Evolutionary conservation across 176 grass and related monocot species (phyloP).

Genomic region (sorghum (Sorghum bicolor)): DNA sequence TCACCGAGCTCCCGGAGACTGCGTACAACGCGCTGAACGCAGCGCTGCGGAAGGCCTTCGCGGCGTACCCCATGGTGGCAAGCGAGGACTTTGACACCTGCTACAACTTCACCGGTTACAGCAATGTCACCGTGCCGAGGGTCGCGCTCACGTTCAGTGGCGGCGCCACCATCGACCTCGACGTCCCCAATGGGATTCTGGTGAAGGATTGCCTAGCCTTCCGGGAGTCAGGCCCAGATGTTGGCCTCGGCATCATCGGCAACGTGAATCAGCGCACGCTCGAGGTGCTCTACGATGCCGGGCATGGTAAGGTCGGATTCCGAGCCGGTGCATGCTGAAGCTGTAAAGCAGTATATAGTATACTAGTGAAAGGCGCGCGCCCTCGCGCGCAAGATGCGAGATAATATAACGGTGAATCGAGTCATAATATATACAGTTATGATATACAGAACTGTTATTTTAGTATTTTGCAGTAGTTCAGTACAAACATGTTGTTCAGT

Average conservation of each 20-base stretch:
- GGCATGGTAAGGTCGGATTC: no score
- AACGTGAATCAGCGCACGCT: constrained; percentile 56
- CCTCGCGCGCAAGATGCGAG: no score
- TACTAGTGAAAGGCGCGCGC: no score
- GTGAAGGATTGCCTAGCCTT: constrained; percentile 48
- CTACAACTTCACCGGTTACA: constrained; percentile 37
- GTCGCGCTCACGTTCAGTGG: constrained; percentile 26
- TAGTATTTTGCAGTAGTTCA: no score
- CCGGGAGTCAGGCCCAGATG: constrained; percentile 1
- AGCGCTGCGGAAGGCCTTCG: constrained; percentile 18
- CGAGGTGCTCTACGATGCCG: constrained; percentile 44
- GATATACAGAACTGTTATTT: no score
- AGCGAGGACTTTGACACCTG: constrained; percentile 16
- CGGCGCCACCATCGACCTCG: constrained; percentile 10
- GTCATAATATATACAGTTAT: no score
- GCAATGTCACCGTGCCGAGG: constrained; percentile 20
- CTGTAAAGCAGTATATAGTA: no score
- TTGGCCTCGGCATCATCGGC: constrained; percentile 32
- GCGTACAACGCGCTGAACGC: constrained; percentile 41
- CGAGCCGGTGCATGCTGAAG: no score
- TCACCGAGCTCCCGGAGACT: constrained; percentile 18
- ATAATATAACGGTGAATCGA: no score
- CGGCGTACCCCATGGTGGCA: neutral
- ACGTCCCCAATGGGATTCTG: constrained; percentile 24
- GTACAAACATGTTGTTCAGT: no score